A percentile compares a stretch with the other conserved stretches of the same genome.
Evolutionary conservation across 2,329 filamentous ascomycete genomes (phyloP).

Genomic region (Seiridium unicorne): DNA sequence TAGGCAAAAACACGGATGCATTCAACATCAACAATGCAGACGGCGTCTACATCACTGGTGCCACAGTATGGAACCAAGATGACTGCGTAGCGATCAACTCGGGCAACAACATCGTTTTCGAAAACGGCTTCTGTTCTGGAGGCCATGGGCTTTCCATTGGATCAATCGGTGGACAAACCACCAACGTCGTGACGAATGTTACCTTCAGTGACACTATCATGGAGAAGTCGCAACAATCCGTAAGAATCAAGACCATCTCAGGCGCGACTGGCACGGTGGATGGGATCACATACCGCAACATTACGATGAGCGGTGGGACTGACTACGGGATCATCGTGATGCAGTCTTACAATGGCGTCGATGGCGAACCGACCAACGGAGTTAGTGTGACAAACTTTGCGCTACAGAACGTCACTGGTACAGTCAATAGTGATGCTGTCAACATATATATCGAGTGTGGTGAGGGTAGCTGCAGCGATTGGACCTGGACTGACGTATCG

Average conservation of each 20-base stretch:
- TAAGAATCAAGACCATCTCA: slow-evolving; percentile 7
- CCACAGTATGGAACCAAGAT: slow-evolving; percentile 5
- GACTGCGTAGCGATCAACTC: slow-evolving; percentile 7
- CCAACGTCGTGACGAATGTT: slow-evolving; percentile 4
- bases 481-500: slow-evolving; percentile 7
- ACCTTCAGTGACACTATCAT: slow-evolving; percentile 5
- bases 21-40: slow-evolving; percentile 8
- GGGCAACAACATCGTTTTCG: slow-evolving; percentile 4
- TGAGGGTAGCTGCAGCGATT: slow-evolving; percentile 3
- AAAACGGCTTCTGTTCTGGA: background rate
- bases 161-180: background rate
- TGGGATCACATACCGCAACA: slow-evolving; percentile 7
- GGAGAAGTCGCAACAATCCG: slow-evolving; percentile 8
- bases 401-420: slow-evolving; percentile 5
- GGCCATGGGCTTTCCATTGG: slow-evolving; percentile 2
- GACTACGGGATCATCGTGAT: slow-evolving; percentile 6
- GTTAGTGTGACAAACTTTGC: slow-evolving; percentile 5
- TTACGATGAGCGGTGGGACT: slow-evolving; percentile 1
- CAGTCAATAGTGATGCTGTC: background rate
- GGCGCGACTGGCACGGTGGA: slow-evolving; percentile 6
- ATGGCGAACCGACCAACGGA: slow-evolving; percentile 6
- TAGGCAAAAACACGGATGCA: slow-evolving; percentile 7
- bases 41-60: background rate
- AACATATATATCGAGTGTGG: slow-evolving; percentile 8
- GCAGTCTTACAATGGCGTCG: slow-evolving; percentile 7